Evolutionary conservation across 257 asterid species (phyloP).

Genomic region (Jaltomata sinuosa): DNA sequence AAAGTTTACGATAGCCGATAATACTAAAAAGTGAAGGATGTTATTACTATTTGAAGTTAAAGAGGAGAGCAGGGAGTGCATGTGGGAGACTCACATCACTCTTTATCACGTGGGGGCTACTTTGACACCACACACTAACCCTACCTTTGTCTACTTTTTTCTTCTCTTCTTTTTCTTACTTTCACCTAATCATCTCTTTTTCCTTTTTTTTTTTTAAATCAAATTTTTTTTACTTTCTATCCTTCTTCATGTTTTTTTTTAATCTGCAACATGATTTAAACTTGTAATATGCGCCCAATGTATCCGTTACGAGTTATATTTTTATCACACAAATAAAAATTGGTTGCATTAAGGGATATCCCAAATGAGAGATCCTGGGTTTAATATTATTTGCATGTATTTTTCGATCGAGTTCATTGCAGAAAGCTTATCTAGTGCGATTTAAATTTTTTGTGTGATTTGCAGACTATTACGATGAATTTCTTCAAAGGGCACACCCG

Average conservation of each 20-base stretch:
- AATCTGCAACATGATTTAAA: too few species aligned
- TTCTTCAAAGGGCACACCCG: too few species aligned
- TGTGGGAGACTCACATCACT: slow-evolving; percentile 23
- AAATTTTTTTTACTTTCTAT: too few species aligned
- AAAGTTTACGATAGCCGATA: too few species aligned
- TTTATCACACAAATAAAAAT: not conserved
- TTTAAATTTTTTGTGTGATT: not conserved
- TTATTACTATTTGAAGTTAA: not conserved
- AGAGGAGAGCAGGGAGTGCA: slow-evolving; percentile 3
- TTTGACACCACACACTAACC: slow-evolving; percentile 28
- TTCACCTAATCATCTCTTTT: not conserved
- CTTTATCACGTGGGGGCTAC: slow-evolving; percentile 45
- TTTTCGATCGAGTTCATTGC: fast-evolving
- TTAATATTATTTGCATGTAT: not conserved
- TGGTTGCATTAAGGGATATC: not conserved
- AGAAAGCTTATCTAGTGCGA: fast-evolving
- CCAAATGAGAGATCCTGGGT: not conserved
- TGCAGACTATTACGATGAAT: too few species aligned
- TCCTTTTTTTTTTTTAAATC: not conserved
- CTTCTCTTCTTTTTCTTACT: not conserved
- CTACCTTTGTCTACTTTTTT: slow-evolving; percentile 6
- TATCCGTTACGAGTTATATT: too few species aligned
- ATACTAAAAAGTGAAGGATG: too few species aligned
- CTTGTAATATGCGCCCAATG: not conserved
- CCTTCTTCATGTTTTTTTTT: too few species aligned